phyloP scores from a whole-genome alignment of 805 yeast genomes.

The Ogataea saltuana region DNA sequence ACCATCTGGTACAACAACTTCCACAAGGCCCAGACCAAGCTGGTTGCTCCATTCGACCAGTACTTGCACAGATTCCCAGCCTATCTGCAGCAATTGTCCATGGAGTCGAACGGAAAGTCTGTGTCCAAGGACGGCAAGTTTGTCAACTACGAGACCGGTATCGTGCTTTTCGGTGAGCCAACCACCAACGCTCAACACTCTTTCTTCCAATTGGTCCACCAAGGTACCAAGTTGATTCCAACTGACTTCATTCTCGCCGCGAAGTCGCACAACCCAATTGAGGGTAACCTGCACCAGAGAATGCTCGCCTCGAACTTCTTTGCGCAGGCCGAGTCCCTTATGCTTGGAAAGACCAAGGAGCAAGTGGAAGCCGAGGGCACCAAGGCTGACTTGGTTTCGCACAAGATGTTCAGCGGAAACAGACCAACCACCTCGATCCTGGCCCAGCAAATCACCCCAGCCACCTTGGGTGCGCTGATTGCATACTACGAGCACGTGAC shows the following conservation, averaged over 20 bases:
- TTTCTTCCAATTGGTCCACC: conserved; percentile 98
- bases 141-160: conserved; percentile 94
- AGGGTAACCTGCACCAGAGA: conserved; percentile 88
- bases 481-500: conserved; percentile 98
- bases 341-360: conserved; percentile 89
- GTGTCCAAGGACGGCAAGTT: conserved; percentile 90
- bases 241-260: conserved; percentile 97
- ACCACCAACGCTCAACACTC: conserved; percentile 99
- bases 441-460: conserved; percentile 95
- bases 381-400: conserved; percentile 85
- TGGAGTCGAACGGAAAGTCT: conserved; percentile 99
- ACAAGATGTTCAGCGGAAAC: conserved; percentile 96
- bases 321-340: conserved; percentile 97
- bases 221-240: conserved; percentile 97
- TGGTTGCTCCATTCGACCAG: conserved; percentile 98
- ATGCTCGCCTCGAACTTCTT: conserved; percentile 99
- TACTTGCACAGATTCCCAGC: conserved; percentile 99
- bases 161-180: conserved; percentile 97
- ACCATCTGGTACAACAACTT: conserved; percentile 99
- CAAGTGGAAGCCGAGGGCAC: conserved; percentile 84
- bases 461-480: conserved; percentile 91
- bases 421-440: conserved; percentile 98
- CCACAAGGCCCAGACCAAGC: conserved; percentile 96
- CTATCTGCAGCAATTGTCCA: conserved; percentile 94
- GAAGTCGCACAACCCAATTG: conserved; percentile 96